Evolutionary conservation across 768 basidiomycete species (phyloP), one percentile per base, ranked within the genome.

Genomic region (Podaxis sp.): DNA sequence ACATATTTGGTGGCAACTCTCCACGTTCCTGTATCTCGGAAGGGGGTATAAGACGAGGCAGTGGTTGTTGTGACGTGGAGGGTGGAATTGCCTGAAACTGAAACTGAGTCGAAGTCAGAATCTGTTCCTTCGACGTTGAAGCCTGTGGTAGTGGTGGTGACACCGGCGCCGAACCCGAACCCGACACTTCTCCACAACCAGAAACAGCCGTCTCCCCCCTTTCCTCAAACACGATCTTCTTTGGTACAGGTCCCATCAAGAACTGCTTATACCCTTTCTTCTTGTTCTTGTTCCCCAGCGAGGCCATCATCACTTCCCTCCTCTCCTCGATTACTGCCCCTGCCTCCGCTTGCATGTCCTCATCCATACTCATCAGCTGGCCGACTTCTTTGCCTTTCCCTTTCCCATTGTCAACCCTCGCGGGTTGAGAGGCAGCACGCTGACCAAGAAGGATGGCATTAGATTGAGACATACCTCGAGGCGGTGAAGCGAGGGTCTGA

Each of bases 271-370:
- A 90, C 18, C 84, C 85, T 60, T 82, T 87, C 48, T 81, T 83
- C 70, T 91, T 91, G 71, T 90, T 91, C 71, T 89, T 90, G 69
- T 89, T 91, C 47, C 82, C 77, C 21, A 90, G 71, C 0, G 82
- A 82, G 44, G 82, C 75, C 82, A 85, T 82, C 71, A 76, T 68
- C 48, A 77, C 62, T 47, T 51, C 58, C 59, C 46, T 42, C 61
- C 36, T 59, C 38, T 55, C 46, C 55, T 32, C 55, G 32, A 11
- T 35, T 55, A 9, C 59, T 25, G 6, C 47, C 14, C 53, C 57
- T 54, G n/a, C 55, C 63, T 16, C n/a, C 61, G 36, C 63, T 62
- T n/a, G 56, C 16, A 27, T 62, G 21, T 18, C 67, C 11, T 53
- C 59, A 21, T 67, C 60, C 38, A 51, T 63, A 7, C 67, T 62